Base-by-base conservation (phyloP, 495 filamentous ascomycete species). In the Oidiodendron maius region DNA sequence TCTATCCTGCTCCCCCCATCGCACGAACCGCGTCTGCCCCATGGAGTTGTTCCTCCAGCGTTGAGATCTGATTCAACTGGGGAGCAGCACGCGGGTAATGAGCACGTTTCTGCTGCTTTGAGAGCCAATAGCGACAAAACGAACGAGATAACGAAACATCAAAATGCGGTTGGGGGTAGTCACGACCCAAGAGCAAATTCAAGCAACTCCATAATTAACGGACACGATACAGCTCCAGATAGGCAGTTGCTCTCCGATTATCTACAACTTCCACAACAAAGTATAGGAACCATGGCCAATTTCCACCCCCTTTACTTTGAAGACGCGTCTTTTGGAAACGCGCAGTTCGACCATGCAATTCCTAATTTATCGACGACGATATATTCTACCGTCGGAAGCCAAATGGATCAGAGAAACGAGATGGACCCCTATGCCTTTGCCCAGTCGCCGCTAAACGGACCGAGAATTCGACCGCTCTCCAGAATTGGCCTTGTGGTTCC, bases 221-320 rank as follows among this genome's bases (percentile, higher is more conserved):
- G 32, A 12, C 21, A 46, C 24, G 36, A 46, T 26, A 24, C 43
- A 28, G 36, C 16, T 11, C 43, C 43, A 36, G 43, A 32, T 12
- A 17, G 36, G 13, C 43, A 46, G 13, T 15, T 34, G 16, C 8
- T 15, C 36, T 15, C 43, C 23, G 43, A 46, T 34, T 46, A 46
- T 34, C 43, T 46, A 12, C 25, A 46, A 26, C 2, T 46, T 15
- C 26, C 23, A 16, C 43, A 44, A 18, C 17, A 46, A 28, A 46
- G 18, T 28, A 17, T 15, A 8, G 43, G 43, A 20, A 46, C 43
- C 4, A 24, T 42, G 4, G 40, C 43, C 12, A 46, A 32, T 18
- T 36, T 32, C 18, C 24, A 46, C 13, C 26, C 43, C 22, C 36
- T 46, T 6, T 46, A 44, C 5, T 24, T 44, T 30, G 41, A 25